Conservation (phyloP, 2,329 filamentous ascomycete species). For the Ophidiomyces ophidiicola region DNA sequence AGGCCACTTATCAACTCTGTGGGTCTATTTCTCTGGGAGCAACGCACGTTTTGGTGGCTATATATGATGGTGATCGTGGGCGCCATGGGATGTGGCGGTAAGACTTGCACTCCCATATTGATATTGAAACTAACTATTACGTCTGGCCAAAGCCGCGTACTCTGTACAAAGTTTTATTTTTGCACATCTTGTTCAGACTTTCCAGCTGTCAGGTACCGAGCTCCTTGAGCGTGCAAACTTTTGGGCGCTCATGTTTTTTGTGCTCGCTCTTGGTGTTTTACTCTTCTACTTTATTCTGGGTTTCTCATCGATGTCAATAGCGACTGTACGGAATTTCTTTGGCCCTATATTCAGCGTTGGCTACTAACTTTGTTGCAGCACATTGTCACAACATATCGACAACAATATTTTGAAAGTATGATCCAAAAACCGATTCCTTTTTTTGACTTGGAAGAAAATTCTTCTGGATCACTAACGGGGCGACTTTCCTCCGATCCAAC, state of each 20-base stretch:
- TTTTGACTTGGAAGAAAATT: conserved; percentile 37
- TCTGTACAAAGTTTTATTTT: conserved; percentile 36
- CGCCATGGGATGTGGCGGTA: conserved; percentile 24
- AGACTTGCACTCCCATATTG: conserved; percentile 9
- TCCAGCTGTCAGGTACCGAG: conserved; percentile 31
- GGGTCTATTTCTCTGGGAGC: conserved; percentile 24
- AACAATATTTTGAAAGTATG: conserved; percentile 37
- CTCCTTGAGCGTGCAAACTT: conserved; percentile 37
- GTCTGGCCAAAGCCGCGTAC: conserved; percentile 18
- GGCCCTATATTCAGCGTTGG: conserved; percentile 9
- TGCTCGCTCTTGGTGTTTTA: conserved; percentile 39
- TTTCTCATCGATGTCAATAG: conserved; percentile 35
- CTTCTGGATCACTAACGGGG: conserved; percentile 38
- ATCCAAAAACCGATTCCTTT: conserved; percentile 33
- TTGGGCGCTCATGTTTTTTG: conserved; percentile 45
- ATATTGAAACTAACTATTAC: background rate
- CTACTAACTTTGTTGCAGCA: conserved; percentile 22
- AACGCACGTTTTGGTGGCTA: conserved; percentile 22
- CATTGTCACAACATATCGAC: conserved; percentile 29
- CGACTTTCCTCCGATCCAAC: conserved; percentile 40
- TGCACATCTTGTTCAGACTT: conserved; percentile 38
- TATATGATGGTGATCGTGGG: conserved; percentile 20
- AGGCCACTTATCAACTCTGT: conserved; percentile 17
- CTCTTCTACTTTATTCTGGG: conserved; percentile 38
- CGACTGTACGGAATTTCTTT: conserved; percentile 28